Base-by-base conservation (phyloP, 352 stramenopile genomes). In the Pythium rishiriense region DNA sequence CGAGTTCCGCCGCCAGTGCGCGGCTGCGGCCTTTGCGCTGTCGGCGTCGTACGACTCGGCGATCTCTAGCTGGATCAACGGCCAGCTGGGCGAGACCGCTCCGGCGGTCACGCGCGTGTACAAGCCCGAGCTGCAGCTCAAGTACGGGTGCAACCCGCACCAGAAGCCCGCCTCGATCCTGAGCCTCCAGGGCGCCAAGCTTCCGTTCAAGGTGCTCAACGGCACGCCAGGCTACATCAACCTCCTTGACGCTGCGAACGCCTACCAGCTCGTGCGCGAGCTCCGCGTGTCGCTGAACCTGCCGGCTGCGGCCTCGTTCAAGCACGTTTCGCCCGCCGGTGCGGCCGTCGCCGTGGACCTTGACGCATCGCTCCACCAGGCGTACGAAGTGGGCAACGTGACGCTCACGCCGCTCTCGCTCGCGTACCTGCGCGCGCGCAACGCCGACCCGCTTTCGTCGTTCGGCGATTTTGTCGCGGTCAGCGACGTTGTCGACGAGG, bases 401-500 rank as follows among this genome's bases (percentile, higher is more conserved):
- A 78, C 87, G 52, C 83, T 99, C 28, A 99, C 97, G 50, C 95
- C 97, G 29, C 79, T 93, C 24, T 97, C 97, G 37, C 81, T 99
- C 29, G 98, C 98, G 25, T 99, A 99, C 81, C 68, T 99, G 57
- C 93, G 98, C 56, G 98, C 98, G 24, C 87, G 98, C 33, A 99
- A 99, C 80, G 97, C 97, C 7, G 98, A 99, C 72, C 98, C 98
- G 24, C 93, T 99, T 88, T 99, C 91, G 59, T 98, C 89, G 37
- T 99, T 99, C 76, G 98, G 98, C 49, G 98, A 99, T 76, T 99
- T 99, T 77, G 98, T 97, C 28, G 98, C 98, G 28, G 85, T 99
- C 22, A 98, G 90, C 24, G 97, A 99, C 73, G 66, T 98, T 24
- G 98, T 99, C 12, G 98, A 99, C 77, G 97, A 99, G 68, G 94